phyloP scores from a whole-genome alignment of 345 rosid species.

The Trapa bicornis region DNA sequence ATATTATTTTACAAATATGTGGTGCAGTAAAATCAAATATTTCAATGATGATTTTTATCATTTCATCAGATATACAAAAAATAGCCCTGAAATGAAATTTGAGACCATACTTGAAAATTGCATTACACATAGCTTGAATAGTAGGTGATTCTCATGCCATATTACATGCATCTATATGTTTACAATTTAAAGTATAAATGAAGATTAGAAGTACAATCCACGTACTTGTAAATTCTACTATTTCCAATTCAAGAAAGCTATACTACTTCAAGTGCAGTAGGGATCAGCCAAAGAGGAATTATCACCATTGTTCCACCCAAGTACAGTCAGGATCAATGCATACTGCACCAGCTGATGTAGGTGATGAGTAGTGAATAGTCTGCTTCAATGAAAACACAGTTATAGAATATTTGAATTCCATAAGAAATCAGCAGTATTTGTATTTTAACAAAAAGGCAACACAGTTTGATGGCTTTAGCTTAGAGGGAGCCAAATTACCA shows the following conservation, averaged over 20 bases:
- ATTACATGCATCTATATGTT: neutral
- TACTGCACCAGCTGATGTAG: slow-evolving; percentile 78
- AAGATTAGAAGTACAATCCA: neutral
- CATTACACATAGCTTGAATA: too few relatives aligned
- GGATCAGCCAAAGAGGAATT: slow-evolving; percentile 2
- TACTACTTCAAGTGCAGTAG: neutral
- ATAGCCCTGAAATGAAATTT: too few relatives aligned
- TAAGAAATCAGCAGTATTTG: too few relatives aligned
- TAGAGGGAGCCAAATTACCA: too few relatives aligned
- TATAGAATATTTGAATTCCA: neutral
- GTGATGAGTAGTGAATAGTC: slow-evolving; percentile 64
- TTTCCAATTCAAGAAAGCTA: neutral
- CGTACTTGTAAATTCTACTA: neutral
- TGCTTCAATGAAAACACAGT: slow-evolving; percentile 11
- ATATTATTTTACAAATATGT: neutral
- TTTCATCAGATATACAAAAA: too few relatives aligned
- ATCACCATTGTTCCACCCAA: slow-evolving; percentile 94
- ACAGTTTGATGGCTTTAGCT: too few relatives aligned
- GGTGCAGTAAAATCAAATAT: neutral
- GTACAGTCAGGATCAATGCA: slow-evolving; percentile 69
- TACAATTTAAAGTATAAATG: neutral
- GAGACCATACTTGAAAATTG: too few relatives aligned
- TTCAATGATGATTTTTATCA: neutral
- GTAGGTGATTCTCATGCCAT: neutral
- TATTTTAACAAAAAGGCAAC: too few relatives aligned